Conservation (phyloP, 129 eudicot genomes). For the Daucus carota region DNA sequence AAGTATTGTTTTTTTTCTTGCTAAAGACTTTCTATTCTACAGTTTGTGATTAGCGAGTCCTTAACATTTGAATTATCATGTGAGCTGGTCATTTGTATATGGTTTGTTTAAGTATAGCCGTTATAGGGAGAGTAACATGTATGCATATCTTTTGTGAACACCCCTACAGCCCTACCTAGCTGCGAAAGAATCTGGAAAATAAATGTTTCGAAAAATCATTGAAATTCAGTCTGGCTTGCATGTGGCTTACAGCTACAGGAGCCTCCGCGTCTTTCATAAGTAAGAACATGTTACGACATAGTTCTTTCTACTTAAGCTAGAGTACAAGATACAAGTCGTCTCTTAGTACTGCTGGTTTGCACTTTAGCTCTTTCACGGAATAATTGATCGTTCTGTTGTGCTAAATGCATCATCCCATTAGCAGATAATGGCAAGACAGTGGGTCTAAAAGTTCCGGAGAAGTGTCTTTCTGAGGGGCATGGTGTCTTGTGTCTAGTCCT, state of each 20-base stretch:
- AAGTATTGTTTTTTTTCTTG: not conserved
- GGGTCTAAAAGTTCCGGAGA: slow-evolving; percentile 3
- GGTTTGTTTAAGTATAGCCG: not conserved
- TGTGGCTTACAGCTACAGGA: not conserved
- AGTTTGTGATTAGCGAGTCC: not conserved
- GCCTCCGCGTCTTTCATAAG: not conserved
- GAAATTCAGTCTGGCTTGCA: not conserved
- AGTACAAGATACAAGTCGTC: not conserved
- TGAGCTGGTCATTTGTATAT: not conserved
- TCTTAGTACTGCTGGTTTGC: not conserved
- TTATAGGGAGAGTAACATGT: not conserved
- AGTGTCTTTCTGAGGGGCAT: not conserved
- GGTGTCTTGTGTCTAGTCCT: not conserved
- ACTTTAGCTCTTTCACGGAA: not conserved
- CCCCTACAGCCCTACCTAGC: not conserved
- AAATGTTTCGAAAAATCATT: not conserved
- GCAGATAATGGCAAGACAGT: not conserved
- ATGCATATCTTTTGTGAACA: not conserved
- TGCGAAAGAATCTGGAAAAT: not conserved
- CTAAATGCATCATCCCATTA: slow-evolving; percentile 1
- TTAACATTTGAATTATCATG: not conserved
- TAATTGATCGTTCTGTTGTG: slow-evolving; percentile 2
- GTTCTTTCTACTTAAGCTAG: not conserved
- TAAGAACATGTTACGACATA: not conserved
- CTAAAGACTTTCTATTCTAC: not conserved